Conservation (phyloP, 805 yeast species). For the Wickerhamomyces mucosus region DNA sequence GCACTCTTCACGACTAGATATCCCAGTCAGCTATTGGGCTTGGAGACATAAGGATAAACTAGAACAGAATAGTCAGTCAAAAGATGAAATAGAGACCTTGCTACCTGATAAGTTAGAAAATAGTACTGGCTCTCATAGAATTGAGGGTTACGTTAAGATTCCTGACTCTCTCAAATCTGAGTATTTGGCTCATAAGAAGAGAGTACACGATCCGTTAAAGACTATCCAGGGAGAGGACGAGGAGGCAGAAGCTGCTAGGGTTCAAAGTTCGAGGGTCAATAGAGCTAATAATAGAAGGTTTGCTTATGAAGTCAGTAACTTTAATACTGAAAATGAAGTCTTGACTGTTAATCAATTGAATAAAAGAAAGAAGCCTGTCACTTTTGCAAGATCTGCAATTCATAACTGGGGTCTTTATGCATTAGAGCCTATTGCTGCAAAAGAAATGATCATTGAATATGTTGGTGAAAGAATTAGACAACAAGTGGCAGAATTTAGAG, state of each 20-base stretch:
- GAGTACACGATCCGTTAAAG: constrained; percentile 55
- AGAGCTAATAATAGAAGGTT: constrained; percentile 82
- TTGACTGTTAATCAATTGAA: constrained; percentile 79
- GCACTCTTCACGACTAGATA: too few relatives aligned
- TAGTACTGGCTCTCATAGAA: constrained; percentile 51
- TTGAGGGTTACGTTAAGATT: constrained; percentile 66
- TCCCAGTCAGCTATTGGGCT: constrained; percentile 45
- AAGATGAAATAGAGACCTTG: constrained; percentile 7
- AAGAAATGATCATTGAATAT: constrained; percentile 95
- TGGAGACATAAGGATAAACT: constrained; percentile 42
- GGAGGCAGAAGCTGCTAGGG: constrained; percentile 32
- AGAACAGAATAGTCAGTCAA: constrained; percentile 4
- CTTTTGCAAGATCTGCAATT: constrained; percentile 94
- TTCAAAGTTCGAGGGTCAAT: constrained; percentile 73
- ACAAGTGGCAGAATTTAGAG: constrained; percentile 90
- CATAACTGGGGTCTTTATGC: constrained; percentile 99
- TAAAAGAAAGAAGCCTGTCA: constrained; percentile 85
- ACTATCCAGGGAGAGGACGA: constrained; percentile 59
- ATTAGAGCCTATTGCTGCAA: constrained; percentile 87
- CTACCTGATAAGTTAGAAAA: constrained; percentile 26
- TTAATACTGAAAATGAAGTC: constrained; percentile 76
- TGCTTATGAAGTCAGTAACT: constrained; percentile 80
- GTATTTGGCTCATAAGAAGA: constrained; percentile 77
- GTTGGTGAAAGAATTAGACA: constrained; percentile 93
- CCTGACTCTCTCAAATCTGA: constrained; percentile 64